Evolutionary conservation across 176 grass and related monocot genomes (phyloP).

Genomic region (Dactylis glomerata): DNA sequence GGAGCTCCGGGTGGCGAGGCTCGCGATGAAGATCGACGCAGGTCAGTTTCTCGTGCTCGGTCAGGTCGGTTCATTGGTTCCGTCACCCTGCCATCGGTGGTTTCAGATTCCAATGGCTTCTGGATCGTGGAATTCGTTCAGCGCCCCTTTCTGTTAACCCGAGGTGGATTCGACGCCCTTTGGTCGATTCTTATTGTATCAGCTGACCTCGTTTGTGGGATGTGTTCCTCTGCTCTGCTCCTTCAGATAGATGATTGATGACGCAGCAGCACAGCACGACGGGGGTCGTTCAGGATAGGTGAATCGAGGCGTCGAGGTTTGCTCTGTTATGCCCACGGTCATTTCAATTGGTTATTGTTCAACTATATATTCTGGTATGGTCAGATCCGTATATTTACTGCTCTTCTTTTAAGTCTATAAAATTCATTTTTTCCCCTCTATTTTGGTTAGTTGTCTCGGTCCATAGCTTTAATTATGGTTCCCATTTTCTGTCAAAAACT

Average conservation of each 20-base stretch:
- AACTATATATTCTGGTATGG: background rate
- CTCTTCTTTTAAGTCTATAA: no score
- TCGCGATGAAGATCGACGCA: background rate
- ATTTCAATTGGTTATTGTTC: background rate
- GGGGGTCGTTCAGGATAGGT: background rate
- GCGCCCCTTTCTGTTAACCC: no score
- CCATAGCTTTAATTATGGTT: background rate
- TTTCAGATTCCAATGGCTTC: background rate
- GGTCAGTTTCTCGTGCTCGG: constrained; percentile 29
- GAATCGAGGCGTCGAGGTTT: constrained; percentile 17
- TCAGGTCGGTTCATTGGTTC: constrained; percentile 12
- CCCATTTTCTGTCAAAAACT: background rate
- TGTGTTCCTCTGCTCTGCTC: background rate
- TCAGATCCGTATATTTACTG: no score
- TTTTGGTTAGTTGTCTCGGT: background rate
- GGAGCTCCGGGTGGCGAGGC: background rate
- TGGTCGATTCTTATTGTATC: background rate
- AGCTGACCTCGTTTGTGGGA: constrained; percentile 1
- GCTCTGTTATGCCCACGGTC: background rate
- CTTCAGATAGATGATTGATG: no score
- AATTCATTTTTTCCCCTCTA: no score
- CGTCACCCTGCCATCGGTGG: background rate
- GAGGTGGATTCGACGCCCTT: constrained; percentile 14
- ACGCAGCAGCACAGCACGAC: no score
- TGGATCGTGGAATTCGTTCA: no score